phyloP scores from a whole-genome alignment of 148 eudicot species.

The Nyssa sinensis region DNA sequence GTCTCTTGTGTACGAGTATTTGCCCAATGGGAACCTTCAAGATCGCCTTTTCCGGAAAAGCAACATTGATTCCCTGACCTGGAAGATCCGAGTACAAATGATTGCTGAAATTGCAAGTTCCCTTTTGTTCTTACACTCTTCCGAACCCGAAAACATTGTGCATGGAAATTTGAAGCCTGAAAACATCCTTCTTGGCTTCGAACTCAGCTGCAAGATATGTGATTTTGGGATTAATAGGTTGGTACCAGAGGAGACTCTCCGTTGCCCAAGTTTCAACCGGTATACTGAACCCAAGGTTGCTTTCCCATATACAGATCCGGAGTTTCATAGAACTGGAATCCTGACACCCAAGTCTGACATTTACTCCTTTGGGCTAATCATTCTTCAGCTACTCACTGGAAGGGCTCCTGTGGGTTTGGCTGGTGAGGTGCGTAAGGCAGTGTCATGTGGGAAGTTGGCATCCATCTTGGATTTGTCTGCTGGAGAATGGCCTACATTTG shows the following conservation, averaged over 20 bases:
- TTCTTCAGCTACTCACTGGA: conserved; percentile 72
- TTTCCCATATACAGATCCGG: conserved; percentile 73
- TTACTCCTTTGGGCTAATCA: conserved; percentile 68
- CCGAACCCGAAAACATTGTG: conserved; percentile 51
- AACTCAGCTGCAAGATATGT: conserved; percentile 60
- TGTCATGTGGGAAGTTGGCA: conserved; percentile 44
- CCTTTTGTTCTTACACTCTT: conserved; percentile 63
- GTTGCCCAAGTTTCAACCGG: conserved; percentile 55
- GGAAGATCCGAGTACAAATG: conserved; percentile 70
- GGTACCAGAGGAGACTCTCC: conserved; percentile 38
- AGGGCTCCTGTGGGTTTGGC: conserved; percentile 50
- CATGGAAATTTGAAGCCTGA: conserved; percentile 80
- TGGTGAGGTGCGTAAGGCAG: conserved; percentile 51
- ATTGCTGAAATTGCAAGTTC: conserved; percentile 65
- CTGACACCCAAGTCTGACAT: conserved; percentile 66
- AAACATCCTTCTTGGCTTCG: conserved; percentile 58
- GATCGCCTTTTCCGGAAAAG: conserved; percentile 41
- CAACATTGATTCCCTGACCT: conserved; percentile 42
- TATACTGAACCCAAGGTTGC: conserved; percentile 49
- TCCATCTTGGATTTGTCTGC: conserved; percentile 70
- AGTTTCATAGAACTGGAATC: conserved; percentile 52
- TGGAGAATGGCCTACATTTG: conserved; percentile 68
- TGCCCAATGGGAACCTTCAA: conserved; percentile 60
- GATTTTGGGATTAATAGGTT: conserved; percentile 62
- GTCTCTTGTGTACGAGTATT: conserved; percentile 70